Conservation (phyloP, 768 basidiomycete species). For the Rickenella mellea region DNA sequence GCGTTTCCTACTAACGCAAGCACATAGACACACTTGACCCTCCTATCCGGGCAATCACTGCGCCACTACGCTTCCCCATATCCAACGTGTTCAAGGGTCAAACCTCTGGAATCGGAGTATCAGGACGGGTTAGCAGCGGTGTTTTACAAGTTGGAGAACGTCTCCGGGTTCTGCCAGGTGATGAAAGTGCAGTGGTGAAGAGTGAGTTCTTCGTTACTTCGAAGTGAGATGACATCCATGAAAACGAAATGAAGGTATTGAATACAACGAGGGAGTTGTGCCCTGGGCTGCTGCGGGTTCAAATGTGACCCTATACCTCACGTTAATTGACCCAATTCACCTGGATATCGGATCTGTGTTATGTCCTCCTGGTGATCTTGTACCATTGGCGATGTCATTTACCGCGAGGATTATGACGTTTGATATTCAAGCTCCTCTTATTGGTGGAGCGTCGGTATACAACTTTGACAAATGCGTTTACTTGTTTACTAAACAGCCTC, state of each 20-base stretch:
- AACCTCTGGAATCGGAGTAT: constrained; percentile 66
- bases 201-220: constrained; percentile 21
- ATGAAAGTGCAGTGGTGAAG: constrained; percentile 78
- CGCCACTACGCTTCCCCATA: constrained; percentile 78
- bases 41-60: constrained; percentile 64
- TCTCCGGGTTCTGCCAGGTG: constrained; percentile 81
- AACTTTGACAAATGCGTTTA: neutral
- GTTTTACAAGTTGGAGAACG: constrained; percentile 89
- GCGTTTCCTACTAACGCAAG: neutral
- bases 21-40: constrained; percentile 68
- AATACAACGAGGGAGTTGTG: constrained; percentile 65
- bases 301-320: constrained; percentile 80
- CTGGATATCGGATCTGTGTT: constrained; percentile 84
- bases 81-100: constrained; percentile 94
- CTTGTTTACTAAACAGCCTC: neutral
- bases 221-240: neutral
- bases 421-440: constrained; percentile 85
- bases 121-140: constrained; percentile 80
- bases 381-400: constrained; percentile 72
- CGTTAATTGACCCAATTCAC: constrained; percentile 77
- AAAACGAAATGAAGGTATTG: constrained; percentile 51
- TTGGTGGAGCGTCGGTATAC: constrained; percentile 72
- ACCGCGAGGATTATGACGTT: constrained; percentile 88
- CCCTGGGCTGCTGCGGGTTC: constrained; percentile 88
- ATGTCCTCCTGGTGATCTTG: constrained; percentile 61